Percentiles rank a stretch among this genome's conserved stretches.
Conservation (phyloP, 345 rosid species). For the Gossypium stocksii region DNA sequence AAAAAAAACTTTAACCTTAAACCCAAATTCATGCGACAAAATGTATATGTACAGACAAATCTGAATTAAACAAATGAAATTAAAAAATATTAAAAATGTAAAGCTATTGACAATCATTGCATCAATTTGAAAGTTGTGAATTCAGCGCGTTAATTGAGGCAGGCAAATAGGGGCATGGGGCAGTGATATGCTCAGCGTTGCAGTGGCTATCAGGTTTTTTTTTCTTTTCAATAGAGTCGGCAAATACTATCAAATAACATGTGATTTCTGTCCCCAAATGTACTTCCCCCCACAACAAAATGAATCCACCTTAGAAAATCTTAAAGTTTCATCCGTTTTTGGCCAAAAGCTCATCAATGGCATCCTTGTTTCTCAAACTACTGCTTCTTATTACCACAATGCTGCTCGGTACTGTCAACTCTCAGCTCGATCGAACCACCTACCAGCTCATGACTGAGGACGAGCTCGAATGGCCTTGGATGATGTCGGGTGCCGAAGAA, state of each 20-base stretch:
- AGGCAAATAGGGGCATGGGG: conserved; percentile 2
- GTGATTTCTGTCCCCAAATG: conserved; percentile 18
- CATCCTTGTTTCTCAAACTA: conserved; percentile 2
- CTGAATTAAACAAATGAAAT: too few relatives aligned
- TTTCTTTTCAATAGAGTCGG: conserved; percentile 3
- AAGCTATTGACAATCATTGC: too few relatives aligned
- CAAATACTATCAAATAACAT: conserved; percentile 18
- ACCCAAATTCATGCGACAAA: too few relatives aligned
- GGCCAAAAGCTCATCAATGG: conserved; percentile 7
- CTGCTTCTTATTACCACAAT: conserved; percentile 2
- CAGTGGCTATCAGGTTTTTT: background rate
- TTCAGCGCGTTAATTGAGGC: background rate
- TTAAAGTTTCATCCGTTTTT: background rate
- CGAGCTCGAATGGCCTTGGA: conserved; percentile 16
- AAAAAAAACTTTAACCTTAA: too few relatives aligned
- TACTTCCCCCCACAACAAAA: background rate
- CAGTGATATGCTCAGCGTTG: background rate
- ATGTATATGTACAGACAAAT: too few relatives aligned
- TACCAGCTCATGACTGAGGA: conserved; percentile 9
- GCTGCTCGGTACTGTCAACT: background rate
- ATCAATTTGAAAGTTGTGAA: too few relatives aligned
- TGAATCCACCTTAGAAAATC: background rate
- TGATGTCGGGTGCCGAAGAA: conserved; percentile 8
- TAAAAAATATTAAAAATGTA: too few relatives aligned
- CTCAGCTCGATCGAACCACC: background rate